Conservation (phyloP, 345 rosid genomes). For the Syzygium aromaticum region DNA sequence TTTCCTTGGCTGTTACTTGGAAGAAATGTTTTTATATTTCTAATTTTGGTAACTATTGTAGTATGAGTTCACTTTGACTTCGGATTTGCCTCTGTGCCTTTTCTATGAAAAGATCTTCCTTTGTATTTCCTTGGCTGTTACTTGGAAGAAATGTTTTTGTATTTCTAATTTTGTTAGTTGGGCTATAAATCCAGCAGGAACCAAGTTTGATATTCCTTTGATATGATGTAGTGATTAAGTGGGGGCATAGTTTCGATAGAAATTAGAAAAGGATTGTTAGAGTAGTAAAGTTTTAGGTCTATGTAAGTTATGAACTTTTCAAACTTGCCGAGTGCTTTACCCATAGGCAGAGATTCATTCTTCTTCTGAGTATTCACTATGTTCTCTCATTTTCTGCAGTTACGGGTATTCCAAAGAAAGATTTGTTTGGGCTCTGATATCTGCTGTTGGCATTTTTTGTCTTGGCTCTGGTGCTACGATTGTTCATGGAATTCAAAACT, state of each 20-base stretch:
- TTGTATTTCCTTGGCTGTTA: neutral
- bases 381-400: constrained; percentile 31
- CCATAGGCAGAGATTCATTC: neutral
- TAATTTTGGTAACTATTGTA: neutral
- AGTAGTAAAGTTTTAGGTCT: neutral
- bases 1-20: neutral
- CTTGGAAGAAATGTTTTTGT: neutral
- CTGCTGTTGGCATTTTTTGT: constrained; percentile 98
- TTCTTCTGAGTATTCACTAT: constrained; percentile 1
- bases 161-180: neutral
- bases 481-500: constrained; percentile 84
- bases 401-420: constrained; percentile 98
- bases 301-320: neutral
- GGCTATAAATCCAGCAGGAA: neutral
- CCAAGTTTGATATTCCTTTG: neutral
- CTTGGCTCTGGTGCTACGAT: constrained; percentile 99
- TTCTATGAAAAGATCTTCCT: neutral
- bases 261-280: neutral
- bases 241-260: neutral
- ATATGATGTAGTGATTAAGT: neutral
- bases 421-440: constrained; percentile 99
- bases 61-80: neutral
- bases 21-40: neutral
- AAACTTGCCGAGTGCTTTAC: neutral
- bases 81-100: neutral